Evolutionary conservation across 768 basidiomycete genomes (phyloP), one percentile per base, ranked within the genome.

Genomic region (Wakefieldia striispora): DNA sequence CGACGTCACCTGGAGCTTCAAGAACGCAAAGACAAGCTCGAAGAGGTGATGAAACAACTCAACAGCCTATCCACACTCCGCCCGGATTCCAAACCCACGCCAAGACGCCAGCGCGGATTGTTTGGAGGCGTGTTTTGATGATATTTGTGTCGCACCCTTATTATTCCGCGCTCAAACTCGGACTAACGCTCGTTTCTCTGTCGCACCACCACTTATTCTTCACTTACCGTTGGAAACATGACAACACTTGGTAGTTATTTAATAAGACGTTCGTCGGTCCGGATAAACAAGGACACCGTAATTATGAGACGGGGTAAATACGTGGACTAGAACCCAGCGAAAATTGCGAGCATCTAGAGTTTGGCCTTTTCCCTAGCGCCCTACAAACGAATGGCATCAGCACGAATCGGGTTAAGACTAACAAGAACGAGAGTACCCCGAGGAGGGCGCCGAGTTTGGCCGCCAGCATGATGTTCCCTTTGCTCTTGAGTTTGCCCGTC

Each of bases 41-140:
- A 98, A 66, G 91, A 95, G 79, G 91, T 95, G 43, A 95, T 95
- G 90, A 91, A 94, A 64, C 94, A 93, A 55, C 82, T 99, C 31
- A 95, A 95, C 64, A 86, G 90, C 57, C 71, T 98, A 37, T 91
- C 91, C 17, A 91, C 91, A 34, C 79, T 97, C 29, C 87, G 94
- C 36, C 76, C 90, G 23, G 92, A 95, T 64, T 78, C 83, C 29
- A 83, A 89, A 54, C 83, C 89, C 20, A 74, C 80, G 7, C 81
- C 84, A 35, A 80, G 88, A 49, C 78, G 90, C 53, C 79, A 84
- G 54, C 78, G 88, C 21, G 91, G 91, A 20, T 75, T 94, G 1
- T 93, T 94, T 58, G 83, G 88, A 31, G 75, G 76, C 53, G 77
- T 91, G 64, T 90, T 91, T 59, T 88, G 59, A 73, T 86, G 58